These are phyloP conservation scores for Komagataella ulmi DNA, from an alignment of 805 yeast genomes.

Conservation along the genomic window DNA sequence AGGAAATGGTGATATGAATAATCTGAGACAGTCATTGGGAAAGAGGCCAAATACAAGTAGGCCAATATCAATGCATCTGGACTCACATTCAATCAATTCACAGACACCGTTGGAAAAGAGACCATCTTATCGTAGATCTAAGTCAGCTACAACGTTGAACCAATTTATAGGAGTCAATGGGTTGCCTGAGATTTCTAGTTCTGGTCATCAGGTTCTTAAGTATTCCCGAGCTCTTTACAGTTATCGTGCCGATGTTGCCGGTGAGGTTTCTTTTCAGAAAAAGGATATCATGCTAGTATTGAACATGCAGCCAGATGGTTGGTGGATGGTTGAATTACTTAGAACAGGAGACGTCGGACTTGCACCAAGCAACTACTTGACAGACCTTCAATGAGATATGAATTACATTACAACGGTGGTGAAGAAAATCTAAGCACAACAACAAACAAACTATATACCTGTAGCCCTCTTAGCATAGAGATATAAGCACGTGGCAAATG, in stretches of 20 bases:
- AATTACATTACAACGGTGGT: neutral
- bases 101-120: conserved; percentile 7
- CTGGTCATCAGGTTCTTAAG: conserved; percentile 38
- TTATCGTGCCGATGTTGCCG: conserved; percentile 46
- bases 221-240: conserved; percentile 44
- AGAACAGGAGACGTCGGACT: conserved; percentile 34
- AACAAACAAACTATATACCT: conserved; percentile 8
- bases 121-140: conserved; percentile 9
- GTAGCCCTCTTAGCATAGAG: conserved; percentile 30
- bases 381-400: conserved; percentile 10
- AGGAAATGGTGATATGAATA: conserved; percentile 27
- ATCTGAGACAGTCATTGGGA: conserved; percentile 20
- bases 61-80: neutral
- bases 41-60: neutral
- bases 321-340: conserved; percentile 61
- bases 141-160: conserved; percentile 14
- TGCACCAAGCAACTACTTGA: conserved; percentile 50
- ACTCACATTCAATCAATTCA: conserved; percentile 2
- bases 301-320: conserved; percentile 52
- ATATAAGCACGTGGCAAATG: conserved; percentile 32
- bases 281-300: conserved; percentile 41
- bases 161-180: conserved; percentile 12
- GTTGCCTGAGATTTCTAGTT: conserved; percentile 33
- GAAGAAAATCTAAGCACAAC: conserved; percentile 3
- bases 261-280: conserved; percentile 45